A percentile compares a stretch with the other conserved stretches of the same genome.
phyloP scores from a whole-genome alignment of 2,329 filamentous ascomycete genomes.

The Chlorencoelia australis region DNA sequence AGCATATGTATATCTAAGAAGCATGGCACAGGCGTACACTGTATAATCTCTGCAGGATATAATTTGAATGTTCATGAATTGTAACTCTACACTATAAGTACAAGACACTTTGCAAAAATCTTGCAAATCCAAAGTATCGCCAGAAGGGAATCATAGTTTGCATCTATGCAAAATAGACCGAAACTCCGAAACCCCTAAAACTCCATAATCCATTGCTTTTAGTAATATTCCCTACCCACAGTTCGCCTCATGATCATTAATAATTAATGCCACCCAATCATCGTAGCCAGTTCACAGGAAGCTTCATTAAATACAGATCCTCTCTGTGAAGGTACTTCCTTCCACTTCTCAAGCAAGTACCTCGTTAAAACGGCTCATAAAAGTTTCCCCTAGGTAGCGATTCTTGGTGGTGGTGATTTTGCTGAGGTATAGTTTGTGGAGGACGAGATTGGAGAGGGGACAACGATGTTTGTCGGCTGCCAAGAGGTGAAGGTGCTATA shows the following conservation, averaged over 20 bases:
- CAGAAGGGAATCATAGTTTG: slow-evolving; percentile 12
- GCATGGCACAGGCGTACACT: slow-evolving; percentile 2
- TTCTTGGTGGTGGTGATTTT: slow-evolving; percentile 8
- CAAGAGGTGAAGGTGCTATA: slow-evolving; percentile 25
- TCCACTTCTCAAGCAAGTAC: too few species aligned
- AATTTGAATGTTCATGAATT: slow-evolving; percentile 7
- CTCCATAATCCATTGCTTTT: slow-evolving; percentile 16
- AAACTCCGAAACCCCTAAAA: slow-evolving; percentile 11
- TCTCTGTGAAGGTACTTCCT: too few species aligned
- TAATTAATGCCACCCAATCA: too few species aligned
- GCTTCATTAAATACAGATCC: too few species aligned
- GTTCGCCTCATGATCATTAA: too few species aligned
- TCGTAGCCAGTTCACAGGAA: too few species aligned
- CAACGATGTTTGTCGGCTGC: slow-evolving; percentile 25
- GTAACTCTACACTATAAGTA: slow-evolving; percentile 21
- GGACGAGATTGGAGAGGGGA: slow-evolving; percentile 23
- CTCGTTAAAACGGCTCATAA: too few species aligned
- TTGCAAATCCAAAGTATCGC: slow-evolving; percentile 8
- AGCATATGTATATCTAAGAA: slow-evolving; percentile 2
- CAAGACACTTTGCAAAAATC: slow-evolving; percentile 7
- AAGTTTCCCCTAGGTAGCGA: too few species aligned
- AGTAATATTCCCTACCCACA: too few species aligned
- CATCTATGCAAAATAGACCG: slow-evolving; percentile 14
- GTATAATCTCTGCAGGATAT: slow-evolving; percentile 1
- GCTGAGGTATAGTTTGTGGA: slow-evolving; percentile 11